Evolutionary conservation across 2,329 filamentous ascomycete species (phyloP).

Genomic region (Neonectria punicea): DNA sequence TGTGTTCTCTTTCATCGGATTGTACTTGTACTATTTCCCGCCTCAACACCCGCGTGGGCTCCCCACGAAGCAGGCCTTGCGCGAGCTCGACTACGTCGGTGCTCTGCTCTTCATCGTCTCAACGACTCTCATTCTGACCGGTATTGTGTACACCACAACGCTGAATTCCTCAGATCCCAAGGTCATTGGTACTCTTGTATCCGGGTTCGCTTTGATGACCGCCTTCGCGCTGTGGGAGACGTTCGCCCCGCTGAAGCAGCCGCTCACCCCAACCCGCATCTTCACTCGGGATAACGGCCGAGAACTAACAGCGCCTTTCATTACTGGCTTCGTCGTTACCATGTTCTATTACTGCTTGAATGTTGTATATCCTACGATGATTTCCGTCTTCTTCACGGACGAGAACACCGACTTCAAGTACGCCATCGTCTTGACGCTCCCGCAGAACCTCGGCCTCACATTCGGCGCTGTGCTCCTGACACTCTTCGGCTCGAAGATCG

Average conservation of each 20-base stretch:
- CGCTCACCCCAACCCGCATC: conserved; percentile 56
- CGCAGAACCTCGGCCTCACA: conserved; percentile 57
- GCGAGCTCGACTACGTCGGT: conserved; percentile 53
- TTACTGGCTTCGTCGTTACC: conserved; percentile 57
- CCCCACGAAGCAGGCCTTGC: conserved; percentile 47
- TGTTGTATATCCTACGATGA: conserved; percentile 60
- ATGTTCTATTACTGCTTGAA: conserved; percentile 63
- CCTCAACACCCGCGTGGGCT: conserved; percentile 48
- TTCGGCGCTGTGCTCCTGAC: conserved; percentile 55
- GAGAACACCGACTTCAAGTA: conserved; percentile 26
- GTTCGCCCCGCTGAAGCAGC: conserved; percentile 50
- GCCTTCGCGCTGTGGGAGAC: conserved; percentile 53
- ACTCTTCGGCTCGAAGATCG: conserved; percentile 53
- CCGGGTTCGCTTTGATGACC: conserved; percentile 49
- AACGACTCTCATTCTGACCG: conserved; percentile 50
- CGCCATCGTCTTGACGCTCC: conserved; percentile 49
- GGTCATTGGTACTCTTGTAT: conserved; percentile 51
- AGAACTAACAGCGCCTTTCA: conserved; percentile 58
- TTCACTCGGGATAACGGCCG: conserved; percentile 57
- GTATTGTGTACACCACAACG: conserved; percentile 52
- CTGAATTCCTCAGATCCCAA: conserved; percentile 48
- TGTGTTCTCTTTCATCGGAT: conserved; percentile 55
- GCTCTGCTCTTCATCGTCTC: conserved; percentile 50
- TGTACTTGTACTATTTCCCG: conserved; percentile 51
- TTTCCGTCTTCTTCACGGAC: conserved; percentile 36